Evolutionary conservation across 129 eudicot genomes (phyloP), one percentile per base, ranked within the genome.

Genomic region (Flaveria sonorensis): DNA sequence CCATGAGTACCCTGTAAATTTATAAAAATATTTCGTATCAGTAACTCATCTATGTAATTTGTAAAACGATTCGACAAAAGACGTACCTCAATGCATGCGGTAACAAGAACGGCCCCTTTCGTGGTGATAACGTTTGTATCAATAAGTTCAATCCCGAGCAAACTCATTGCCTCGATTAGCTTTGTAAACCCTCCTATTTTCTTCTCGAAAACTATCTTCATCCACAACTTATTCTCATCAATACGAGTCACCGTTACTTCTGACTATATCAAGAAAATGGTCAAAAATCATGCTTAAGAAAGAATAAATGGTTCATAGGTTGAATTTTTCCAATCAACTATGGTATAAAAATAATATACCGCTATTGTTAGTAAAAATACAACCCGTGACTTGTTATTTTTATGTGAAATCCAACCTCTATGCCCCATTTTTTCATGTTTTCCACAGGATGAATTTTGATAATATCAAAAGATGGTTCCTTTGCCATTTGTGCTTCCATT

Each of bases 71-170:
- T 68, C n/a, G 36, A 39, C 36, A 57, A 16, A 7, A 20, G 13
- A 10, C 21, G 53, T 83, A 87, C 95, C 98, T 85, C 87, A 11
- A 82, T 59, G 57, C 83, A 79, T 10, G 90, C 83, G 74, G 88
- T 88, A 32, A 93, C 75, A 73, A 90, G 92, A 78, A 84, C 52
- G 0, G 89, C 96, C 78, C 95, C 98, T 71, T 82, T 87, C 7
- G 84, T 83, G 72, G 95, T 84, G 36, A 92, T 90, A 68, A 85
- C 83, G 48, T 81, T 83, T 15, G 77, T 83, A 74, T 86, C 89
- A 73, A 55, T 85, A 53, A 81, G 80, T 47, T 85, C 86, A 76
- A 85, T 75, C 30, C 92, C 92, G 2, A 83, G 86, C 55, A 63
- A 71, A 50, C 71, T 85, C 71, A 89, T 81, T 45, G 90, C 92